Percentiles rank a stretch among this genome's conserved stretches.
Evolutionary conservation across 495 filamentous ascomycete species (phyloP).

Genomic region (Aspergillus olivimuriae): DNA sequence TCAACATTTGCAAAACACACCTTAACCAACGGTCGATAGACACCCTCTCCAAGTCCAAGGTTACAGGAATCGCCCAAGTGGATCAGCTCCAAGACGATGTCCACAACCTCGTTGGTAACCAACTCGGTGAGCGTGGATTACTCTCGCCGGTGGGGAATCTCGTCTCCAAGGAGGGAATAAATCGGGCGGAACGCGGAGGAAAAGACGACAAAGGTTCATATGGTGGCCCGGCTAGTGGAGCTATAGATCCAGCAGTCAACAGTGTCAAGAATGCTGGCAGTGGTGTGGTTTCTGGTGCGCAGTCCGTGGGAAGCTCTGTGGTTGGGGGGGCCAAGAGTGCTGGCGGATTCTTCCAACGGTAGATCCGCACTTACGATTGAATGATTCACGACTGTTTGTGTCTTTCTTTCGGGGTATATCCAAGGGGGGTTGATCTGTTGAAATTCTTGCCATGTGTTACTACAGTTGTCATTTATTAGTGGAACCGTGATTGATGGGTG

Average conservation of each 20-base stretch:
- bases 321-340: constrained; percentile 4
- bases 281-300: constrained; percentile 1
- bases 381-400: too few relatives aligned
- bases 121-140: constrained; percentile 58
- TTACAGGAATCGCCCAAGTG: constrained; percentile 55
- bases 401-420: too few relatives aligned
- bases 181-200: constrained; percentile 54
- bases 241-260: constrained; percentile 11
- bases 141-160: constrained; percentile 53
- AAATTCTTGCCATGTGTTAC: too few relatives aligned
- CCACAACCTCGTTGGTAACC: constrained; percentile 49
- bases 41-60: constrained; percentile 55
- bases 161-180: constrained; percentile 56
- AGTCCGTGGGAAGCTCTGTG: constrained; percentile 4
- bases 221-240: constrained; percentile 14
- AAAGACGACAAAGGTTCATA: constrained; percentile 54
- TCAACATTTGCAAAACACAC: not conserved
- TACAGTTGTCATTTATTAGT: too few relatives aligned
- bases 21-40: constrained; percentile 33
- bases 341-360: not conserved
- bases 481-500: too few relatives aligned
- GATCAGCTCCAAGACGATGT: constrained; percentile 58
- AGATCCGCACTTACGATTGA: too few relatives aligned
- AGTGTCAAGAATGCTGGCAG: constrained; percentile 5
- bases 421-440: too few relatives aligned